phyloP scores from a whole-genome alignment of 345 rosid genomes.

The Pseudoturritis turrita region DNA sequence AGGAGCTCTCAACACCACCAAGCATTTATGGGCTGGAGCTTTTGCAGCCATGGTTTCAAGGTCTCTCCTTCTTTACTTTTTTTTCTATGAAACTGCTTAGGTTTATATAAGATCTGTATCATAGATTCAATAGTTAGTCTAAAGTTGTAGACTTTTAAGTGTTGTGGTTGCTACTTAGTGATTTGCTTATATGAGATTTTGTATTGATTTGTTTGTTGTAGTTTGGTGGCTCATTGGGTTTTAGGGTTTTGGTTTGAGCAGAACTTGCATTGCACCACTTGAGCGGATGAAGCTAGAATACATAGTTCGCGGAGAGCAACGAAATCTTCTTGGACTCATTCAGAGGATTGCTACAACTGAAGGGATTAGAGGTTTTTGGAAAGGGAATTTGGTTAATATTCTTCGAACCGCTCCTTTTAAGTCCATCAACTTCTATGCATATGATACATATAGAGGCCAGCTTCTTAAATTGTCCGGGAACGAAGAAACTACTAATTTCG shows the following conservation, averaged over 20 bases:
- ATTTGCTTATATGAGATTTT: background rate
- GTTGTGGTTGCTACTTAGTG: background rate
- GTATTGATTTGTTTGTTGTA: constrained; percentile 13
- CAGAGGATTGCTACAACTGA: constrained; percentile 52
- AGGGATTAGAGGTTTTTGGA: constrained; percentile 72
- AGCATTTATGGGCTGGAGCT: constrained; percentile 83
- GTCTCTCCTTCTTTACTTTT: constrained; percentile 32
- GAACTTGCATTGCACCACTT: constrained; percentile 75
- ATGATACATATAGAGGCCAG: constrained; percentile 66
- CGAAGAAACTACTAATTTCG: constrained; percentile 60
- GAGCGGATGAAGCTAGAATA: constrained; percentile 80
- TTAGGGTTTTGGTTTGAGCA: constrained; percentile 34
- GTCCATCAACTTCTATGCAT: constrained; percentile 70
- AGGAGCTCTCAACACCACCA: constrained; percentile 40
- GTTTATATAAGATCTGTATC: background rate
- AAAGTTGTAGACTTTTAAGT: constrained; percentile 8
- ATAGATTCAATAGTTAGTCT: background rate
- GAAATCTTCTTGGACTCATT: constrained; percentile 44
- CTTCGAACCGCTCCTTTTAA: constrained; percentile 78
- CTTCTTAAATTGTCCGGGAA: constrained; percentile 53
- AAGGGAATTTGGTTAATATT: constrained; percentile 66
- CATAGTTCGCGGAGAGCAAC: constrained; percentile 67
- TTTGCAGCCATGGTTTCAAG: constrained; percentile 80
- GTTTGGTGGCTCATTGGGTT: constrained; percentile 30
- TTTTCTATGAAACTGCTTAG: background rate